Base-by-base conservation (phyloP, 805 yeast genomes). In the Lipomyces orientalis region DNA sequence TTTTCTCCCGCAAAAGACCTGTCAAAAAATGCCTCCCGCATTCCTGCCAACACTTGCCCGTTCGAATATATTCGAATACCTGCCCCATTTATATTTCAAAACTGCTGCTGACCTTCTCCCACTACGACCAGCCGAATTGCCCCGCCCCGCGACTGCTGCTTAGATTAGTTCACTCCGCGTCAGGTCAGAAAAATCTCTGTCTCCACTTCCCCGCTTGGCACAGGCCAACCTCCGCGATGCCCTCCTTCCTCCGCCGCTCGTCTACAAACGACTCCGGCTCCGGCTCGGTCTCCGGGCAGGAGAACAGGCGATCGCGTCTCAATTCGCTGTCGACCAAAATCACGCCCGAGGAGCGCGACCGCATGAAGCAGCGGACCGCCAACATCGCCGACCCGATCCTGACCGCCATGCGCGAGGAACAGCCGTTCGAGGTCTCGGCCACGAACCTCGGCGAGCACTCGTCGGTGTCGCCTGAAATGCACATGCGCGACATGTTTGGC, bases 321-420 rank as follows among this genome's bases (percentile, higher is more conserved):
- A 54, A 55, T 25, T 62, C 54, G 34, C 35, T 29, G 35, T 46
- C 46, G 37, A 1, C 39, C 29, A 60, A 64, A 35, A 54, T 67
- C 65, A 52, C 68, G 34, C 51, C 65, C 64, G 70, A 64, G 63
- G 70, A 67, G 55, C 66, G 64, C 59, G 64, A 46, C 19, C 64
- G 63, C 58, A 34, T 61, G 62, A 68, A 68, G 60, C 69, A 66
- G 56, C 66, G 69, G 52, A 55, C 71, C 43, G 67, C 56, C 51
- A 61, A 68, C 64, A 62, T 68, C 54, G 69, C 67, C 73, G 98
- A 93, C 80, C 98, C 97, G n/a, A 88, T 95, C 67, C 81, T 95
- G 70, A 85, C 89, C 49, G 99, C 99, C 2, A 96, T 95, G 58
- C 93, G 90, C 76, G 98, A 94, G 79, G 94, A 90, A 8, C 98